Base-by-base conservation (phyloP, 768 basidiomycete species). In the Auricularia auricula-judae region DNA sequence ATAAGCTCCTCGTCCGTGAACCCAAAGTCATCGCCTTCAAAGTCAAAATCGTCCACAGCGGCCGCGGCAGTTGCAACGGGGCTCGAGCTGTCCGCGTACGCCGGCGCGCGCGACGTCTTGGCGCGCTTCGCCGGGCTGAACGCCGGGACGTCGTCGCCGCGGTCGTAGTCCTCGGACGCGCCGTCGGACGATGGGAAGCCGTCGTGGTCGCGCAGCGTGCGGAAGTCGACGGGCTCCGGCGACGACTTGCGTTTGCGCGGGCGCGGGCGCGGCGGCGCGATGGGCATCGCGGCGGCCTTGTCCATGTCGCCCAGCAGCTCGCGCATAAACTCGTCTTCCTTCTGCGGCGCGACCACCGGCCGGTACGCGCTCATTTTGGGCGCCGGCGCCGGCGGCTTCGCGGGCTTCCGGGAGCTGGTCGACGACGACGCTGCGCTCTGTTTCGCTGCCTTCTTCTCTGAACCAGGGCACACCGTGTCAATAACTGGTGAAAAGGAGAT, bases 321-420 rank as follows among this genome's bases (percentile, higher is more conserved):
- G 0, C 85, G 83, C 91, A 99, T 89, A 68, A 99, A 93, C 68
- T 96, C 93, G 44, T 83, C 80, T 73, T 98, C 97, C 69, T 93
- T 84, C 62, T 86, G 88, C 12, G 80, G 86, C 7, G 89, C 87
- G 12, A 87, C 82, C 0, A 79, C 79, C 1, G 89, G 87, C 36
- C 92, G 82, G 73, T 98, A 98, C 14, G 87, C 89, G 73, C 80
- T 87, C 66, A 92, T 87, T 11, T 86, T 82, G 1, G 86, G 84
- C 12, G 81, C 78, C 12, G 80, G 74, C 35, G 73, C 71, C 82
- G 74, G 69, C 42, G 65, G 73, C 70, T 76, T 80, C 75, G 65
- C 67, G 39, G 39, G 39, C 39, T 42, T 42, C 39, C 12, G 7
- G 39, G 39, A 42, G 39, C 23, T 82, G 1, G 86, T 84, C 14